Evolutionary conservation across 2,329 filamentous ascomycete genomes (phyloP).

Genomic region (Paracoccidioides brasiliensis): DNA sequence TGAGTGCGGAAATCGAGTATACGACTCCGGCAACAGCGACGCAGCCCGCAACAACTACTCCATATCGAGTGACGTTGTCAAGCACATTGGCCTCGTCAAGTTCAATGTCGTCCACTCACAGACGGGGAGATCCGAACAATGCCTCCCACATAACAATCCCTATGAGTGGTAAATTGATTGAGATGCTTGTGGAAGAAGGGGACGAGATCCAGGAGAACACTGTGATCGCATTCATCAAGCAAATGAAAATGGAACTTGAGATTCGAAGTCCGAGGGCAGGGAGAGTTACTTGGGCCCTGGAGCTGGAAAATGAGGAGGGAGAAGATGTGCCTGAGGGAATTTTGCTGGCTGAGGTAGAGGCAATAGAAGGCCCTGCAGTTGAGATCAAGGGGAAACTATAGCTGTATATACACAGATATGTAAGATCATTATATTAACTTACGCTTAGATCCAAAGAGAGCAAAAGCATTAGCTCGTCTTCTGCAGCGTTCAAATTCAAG

Average conservation of each 20-base stretch:
- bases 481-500: too few species aligned
- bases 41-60: slow-evolving; percentile 15
- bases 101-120: slow-evolving; percentile 31
- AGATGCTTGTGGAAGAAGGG: slow-evolving; percentile 43
- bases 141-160: slow-evolving; percentile 42
- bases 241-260: slow-evolving; percentile 61
- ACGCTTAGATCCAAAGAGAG: too few species aligned
- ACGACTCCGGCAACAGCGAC: slow-evolving; percentile 25
- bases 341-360: slow-evolving; percentile 38
- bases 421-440: background rate
- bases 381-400: slow-evolving; percentile 22
- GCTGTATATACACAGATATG: too few species aligned
- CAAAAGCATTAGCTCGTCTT: too few species aligned
- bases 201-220: slow-evolving; percentile 40
- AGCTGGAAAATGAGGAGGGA: slow-evolving; percentile 36
- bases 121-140: slow-evolving; percentile 38
- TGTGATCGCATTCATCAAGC: slow-evolving; percentile 45
- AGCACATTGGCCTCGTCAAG: slow-evolving; percentile 35
- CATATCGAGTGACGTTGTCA: slow-evolving; percentile 35
- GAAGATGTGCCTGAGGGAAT: slow-evolving; percentile 45
- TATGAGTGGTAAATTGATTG: slow-evolving; percentile 46
- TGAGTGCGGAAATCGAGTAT: slow-evolving; percentile 41
- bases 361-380: slow-evolving; percentile 8
- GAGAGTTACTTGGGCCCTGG: slow-evolving; percentile 38
- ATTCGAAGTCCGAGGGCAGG: slow-evolving; percentile 40